A percentile compares a stretch with the other conserved stretches of the same genome.
These are phyloP conservation scores for Carnegiea gigantea DNA, from an alignment of 179 eudicot genomes.

Conservation along the genomic window DNA sequence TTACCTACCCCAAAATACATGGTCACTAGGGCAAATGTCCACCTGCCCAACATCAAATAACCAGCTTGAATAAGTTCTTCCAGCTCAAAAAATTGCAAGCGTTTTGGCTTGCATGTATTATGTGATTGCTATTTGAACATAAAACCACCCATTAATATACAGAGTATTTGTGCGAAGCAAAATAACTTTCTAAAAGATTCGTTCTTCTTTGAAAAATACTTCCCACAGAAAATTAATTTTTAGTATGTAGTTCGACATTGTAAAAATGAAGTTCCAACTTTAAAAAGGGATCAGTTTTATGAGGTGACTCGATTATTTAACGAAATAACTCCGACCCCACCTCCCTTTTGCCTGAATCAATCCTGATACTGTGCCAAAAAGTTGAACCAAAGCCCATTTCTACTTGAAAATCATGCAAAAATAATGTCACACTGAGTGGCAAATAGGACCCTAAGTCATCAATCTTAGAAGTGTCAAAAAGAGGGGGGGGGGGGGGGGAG, in stretches of 20 bases:
- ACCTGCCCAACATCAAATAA: constrained; percentile 47
- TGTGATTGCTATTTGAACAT: neutral
- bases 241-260: neutral
- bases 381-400: neutral
- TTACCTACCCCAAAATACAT: constrained; percentile 86
- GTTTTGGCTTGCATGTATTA: neutral
- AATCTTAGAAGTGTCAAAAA: neutral
- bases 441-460: neutral
- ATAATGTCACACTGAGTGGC: neutral
- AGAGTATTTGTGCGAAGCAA: neutral
- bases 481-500: neutral
- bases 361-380: neutral
- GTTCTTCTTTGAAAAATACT: neutral
- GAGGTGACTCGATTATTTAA: neutral
- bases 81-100: neutral
- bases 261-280: neutral
- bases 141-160: neutral
- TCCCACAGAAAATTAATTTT: neutral
- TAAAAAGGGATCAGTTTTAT: neutral
- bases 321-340: neutral
- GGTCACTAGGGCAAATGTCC: constrained; percentile 86
- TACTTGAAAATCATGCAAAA: neutral
- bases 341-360: neutral
- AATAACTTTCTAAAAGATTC: neutral
- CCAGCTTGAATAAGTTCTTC: constrained; percentile 6